Percentiles rank a stretch among this genome's conserved stretches.
phyloP scores from a whole-genome alignment of 192 early-diverging fungal genomes.

The Thamnidium elegans region DNA sequence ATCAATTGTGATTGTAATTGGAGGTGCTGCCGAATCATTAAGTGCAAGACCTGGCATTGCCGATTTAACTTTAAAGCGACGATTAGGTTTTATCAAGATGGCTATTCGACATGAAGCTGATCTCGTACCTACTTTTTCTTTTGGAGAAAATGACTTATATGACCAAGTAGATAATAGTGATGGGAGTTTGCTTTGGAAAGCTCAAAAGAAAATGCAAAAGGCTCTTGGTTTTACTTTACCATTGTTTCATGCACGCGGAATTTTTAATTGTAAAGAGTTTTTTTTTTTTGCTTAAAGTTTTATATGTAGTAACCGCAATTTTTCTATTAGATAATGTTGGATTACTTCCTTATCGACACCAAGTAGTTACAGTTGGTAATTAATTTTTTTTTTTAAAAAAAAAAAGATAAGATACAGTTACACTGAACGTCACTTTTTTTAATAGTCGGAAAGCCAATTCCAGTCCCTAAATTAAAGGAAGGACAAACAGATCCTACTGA shows the following conservation, averaged over 20 bases:
- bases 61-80: conserved; percentile 72
- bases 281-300: background rate
- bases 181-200: conserved; percentile 54
- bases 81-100: conserved; percentile 86
- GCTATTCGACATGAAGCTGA: conserved; percentile 75
- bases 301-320: background rate
- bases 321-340: conserved; percentile 48
- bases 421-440: background rate
- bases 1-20: conserved; percentile 80
- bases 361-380: conserved; percentile 38
- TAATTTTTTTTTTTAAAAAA: too few relatives aligned
- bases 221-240: conserved; percentile 66
- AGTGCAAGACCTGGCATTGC: conserved; percentile 57
- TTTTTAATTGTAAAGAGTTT: conserved; percentile 76
- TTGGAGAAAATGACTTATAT: conserved; percentile 93
- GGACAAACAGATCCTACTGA: conserved; percentile 41
- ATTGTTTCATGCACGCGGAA: conserved; percentile 80
- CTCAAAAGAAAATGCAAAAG: conserved; percentile 72
- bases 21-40: conserved; percentile 85
- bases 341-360: conserved; percentile 48
- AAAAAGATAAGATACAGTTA: background rate
- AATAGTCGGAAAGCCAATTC: conserved; percentile 59
- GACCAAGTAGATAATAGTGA: conserved; percentile 65
- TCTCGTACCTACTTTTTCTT: conserved; percentile 86
- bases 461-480: conserved; percentile 43